These are phyloP conservation scores for Didymella sp. DNA, from an alignment of 2,329 filamentous ascomycete species.

Conservation along the genomic window DNA sequence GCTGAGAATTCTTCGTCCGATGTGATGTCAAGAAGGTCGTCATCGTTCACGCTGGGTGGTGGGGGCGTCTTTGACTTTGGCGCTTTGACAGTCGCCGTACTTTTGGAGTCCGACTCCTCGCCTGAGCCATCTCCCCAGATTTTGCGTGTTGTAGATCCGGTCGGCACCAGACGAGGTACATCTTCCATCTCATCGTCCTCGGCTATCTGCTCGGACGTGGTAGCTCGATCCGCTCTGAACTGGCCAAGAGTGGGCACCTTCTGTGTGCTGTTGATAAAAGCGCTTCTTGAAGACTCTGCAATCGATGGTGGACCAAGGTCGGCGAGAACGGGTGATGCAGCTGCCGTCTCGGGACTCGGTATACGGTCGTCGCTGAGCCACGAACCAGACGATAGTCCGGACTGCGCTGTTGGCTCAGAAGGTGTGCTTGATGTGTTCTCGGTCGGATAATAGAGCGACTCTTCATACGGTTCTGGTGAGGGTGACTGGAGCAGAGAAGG, in stretches of 20 bases:
- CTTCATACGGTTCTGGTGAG: conserved; percentile 36
- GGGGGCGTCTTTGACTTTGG: not conserved
- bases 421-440: conserved; percentile 21
- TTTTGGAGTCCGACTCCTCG: conserved; percentile 41
- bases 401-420: conserved; percentile 26
- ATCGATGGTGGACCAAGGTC: conserved; percentile 25
- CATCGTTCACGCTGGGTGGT: not conserved
- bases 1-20: not conserved
- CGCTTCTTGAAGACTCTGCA: conserved; percentile 47
- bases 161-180: conserved; percentile 18
- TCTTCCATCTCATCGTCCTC: conserved; percentile 40
- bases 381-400: conserved; percentile 29
- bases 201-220: conserved; percentile 13
- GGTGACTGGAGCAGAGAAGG: conserved; percentile 20
- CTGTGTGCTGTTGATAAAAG: conserved; percentile 55
- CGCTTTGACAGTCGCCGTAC: conserved; percentile 33
- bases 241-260: conserved; percentile 46
- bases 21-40: conserved; percentile 2
- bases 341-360: conserved; percentile 27
- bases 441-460: conserved; percentile 22
- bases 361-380: conserved; percentile 28
- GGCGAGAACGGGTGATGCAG: conserved; percentile 11
- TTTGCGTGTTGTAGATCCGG: conserved; percentile 17
- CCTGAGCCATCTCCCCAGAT: conserved; percentile 51
- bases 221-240: conserved; percentile 15